Percentiles rank a stretch among this genome's conserved stretches.
These are phyloP conservation scores for Backusella parvicylindrica DNA, from an alignment of 192 early-diverging fungal species.

Conservation along the genomic window DNA sequence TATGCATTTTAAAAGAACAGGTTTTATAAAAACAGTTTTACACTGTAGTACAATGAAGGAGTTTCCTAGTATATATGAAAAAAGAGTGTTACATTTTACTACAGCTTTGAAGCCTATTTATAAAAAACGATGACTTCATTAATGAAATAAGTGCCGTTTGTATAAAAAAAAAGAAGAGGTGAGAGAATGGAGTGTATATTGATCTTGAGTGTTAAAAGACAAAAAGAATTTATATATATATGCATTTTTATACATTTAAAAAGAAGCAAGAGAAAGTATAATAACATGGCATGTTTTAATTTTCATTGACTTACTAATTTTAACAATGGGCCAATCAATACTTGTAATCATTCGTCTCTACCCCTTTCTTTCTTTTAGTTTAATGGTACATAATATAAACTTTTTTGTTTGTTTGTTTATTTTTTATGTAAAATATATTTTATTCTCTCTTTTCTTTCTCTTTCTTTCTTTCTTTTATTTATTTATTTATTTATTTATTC, in stretches of 20 bases:
- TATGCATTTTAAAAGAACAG: constrained; percentile 5
- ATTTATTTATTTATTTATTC: not conserved
- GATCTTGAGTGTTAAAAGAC: not conserved
- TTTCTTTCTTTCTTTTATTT: not conserved
- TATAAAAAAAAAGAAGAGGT: not conserved
- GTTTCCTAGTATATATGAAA: not conserved
- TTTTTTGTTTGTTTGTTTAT: not conserved
- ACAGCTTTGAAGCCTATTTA: not conserved
- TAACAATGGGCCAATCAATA: not conserved
- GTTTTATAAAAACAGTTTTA: not conserved
- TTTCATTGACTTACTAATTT: not conserved
- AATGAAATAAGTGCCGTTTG: not conserved
- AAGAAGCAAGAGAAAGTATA: not conserved
- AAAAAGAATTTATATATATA: not conserved
- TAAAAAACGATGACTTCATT: not conserved
- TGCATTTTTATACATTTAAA: not conserved
- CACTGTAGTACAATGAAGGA: not conserved
- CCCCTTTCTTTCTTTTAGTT: not conserved
- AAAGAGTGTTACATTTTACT: not conserved
- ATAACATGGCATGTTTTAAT: not conserved
- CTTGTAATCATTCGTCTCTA: not conserved
- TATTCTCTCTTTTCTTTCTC: not conserved
- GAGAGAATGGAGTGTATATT: not conserved
- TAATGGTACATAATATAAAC: not conserved
- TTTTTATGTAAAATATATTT: not conserved